A percentile compares a stretch with the other conserved stretches of the same genome.
Conservation (phyloP, 2,329 filamentous ascomycete species). For the Trichoderma sp. region DNA sequence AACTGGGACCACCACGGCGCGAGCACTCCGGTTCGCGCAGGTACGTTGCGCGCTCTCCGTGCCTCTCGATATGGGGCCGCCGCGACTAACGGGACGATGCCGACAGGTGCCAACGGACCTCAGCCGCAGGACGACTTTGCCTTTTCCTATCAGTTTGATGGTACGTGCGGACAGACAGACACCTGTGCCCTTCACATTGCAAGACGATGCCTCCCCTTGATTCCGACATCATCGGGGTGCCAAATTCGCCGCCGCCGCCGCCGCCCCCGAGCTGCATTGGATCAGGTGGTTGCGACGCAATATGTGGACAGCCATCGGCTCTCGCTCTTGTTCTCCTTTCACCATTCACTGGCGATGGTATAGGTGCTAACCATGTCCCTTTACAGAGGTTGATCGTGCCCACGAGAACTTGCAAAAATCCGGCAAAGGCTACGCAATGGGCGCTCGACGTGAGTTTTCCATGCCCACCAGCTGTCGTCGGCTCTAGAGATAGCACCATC, state of each 20-base stretch:
- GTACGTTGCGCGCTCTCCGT: constrained; percentile 35
- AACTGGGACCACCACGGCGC: constrained; percentile 52
- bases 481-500: not conserved
- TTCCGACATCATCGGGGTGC: not conserved
- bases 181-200: not conserved
- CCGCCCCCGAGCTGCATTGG: not conserved
- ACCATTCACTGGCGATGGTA: not conserved
- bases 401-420: constrained; percentile 96
- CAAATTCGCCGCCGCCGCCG: not conserved
- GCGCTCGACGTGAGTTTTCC: constrained; percentile 77
- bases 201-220: not conserved
- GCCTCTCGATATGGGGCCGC: not conserved
- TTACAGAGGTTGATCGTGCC: constrained; percentile 88
- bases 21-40: constrained; percentile 46
- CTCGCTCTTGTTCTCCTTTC: not conserved
- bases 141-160: constrained; percentile 86
- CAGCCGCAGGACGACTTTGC: constrained; percentile 76
- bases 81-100: constrained; percentile 25
- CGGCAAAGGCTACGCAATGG: constrained; percentile 81
- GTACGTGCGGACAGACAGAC: constrained; percentile 56
- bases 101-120: constrained; percentile 72
- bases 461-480: constrained; percentile 3
- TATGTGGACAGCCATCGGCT: not conserved
- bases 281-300: not conserved
- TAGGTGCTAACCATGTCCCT: constrained; percentile 5